Percentiles rank a stretch among this genome's conserved stretches.
Evolutionary conservation across 805 yeast genomes (phyloP).

Genomic region (Sugiyamaella qingdaonensis): DNA sequence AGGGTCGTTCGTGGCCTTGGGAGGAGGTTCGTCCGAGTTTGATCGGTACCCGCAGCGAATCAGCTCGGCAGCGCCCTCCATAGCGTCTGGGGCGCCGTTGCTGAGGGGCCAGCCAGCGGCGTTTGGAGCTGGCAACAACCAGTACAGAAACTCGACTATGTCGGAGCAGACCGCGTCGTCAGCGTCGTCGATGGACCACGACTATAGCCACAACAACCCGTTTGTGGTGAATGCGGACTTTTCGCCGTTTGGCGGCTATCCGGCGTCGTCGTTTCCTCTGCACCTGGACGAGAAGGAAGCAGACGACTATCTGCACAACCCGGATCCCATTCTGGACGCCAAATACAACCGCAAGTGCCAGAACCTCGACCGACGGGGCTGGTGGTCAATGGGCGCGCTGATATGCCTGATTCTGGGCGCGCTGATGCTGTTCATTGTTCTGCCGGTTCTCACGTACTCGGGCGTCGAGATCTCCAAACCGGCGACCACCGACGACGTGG

Average conservation of each 20-base stretch:
- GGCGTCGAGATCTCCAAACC: constrained; percentile 45
- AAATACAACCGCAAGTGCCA: constrained; percentile 52
- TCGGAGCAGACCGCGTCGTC: constrained; percentile 23
- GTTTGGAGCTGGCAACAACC: neutral
- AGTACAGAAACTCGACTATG: constrained; percentile 19
- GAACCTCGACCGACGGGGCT: constrained; percentile 35
- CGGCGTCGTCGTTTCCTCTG: constrained; percentile 87
- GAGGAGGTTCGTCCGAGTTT: constrained; percentile 25
- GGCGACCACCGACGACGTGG: constrained; percentile 24
- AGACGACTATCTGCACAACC: constrained; percentile 93
- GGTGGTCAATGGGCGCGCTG: constrained; percentile 36
- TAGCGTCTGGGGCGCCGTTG: constrained; percentile 1
- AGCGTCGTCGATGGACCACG: constrained; percentile 18
- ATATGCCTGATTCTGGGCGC: constrained; percentile 56
- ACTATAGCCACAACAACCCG: constrained; percentile 22
- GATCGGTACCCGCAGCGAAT: constrained; percentile 36
- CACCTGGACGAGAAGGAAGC: constrained; percentile 90
- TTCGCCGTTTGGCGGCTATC: constrained; percentile 93
- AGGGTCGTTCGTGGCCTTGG: constrained; percentile 21
- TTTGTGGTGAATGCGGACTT: constrained; percentile 38
- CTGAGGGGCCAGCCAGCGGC: constrained; percentile 1
- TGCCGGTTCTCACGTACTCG: constrained; percentile 81
- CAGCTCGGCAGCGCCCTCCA: constrained; percentile 24
- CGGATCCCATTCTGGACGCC: constrained; percentile 92
- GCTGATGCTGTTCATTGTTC: constrained; percentile 62